Evolutionary conservation across 2,329 filamentous ascomycete species (phyloP).

Genomic region (Aspergillaceae sp.): DNA sequence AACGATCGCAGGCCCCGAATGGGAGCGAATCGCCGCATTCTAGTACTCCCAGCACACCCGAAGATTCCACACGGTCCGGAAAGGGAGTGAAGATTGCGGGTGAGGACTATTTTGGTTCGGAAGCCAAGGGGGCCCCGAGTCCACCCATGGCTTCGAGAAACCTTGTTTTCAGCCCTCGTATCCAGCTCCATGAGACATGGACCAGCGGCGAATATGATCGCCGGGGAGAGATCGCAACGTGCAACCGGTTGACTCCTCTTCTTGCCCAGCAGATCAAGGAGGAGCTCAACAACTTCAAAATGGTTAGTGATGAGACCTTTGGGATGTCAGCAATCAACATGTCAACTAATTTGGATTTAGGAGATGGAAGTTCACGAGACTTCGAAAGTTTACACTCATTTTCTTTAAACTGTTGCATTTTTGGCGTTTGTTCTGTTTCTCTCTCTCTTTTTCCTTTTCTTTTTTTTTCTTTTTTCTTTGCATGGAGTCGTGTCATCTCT

Average conservation of each 20-base stretch:
- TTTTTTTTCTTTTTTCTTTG: background rate
- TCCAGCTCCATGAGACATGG: conserved; percentile 95
- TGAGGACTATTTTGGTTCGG: conserved; percentile 81
- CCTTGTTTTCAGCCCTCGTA: conserved; percentile 76
- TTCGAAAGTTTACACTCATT: conserved; percentile 99
- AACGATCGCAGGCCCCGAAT: conserved; percentile 45
- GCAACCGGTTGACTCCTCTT: conserved; percentile 93
- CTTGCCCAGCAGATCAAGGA: conserved; percentile 99
- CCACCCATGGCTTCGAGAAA: conserved; percentile 58
- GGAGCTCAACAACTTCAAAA: conserved; percentile 98
- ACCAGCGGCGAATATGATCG: conserved; percentile 92
- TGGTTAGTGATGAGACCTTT: conserved; percentile 54
- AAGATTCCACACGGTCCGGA: conserved; percentile 54
- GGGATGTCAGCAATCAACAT: background rate
- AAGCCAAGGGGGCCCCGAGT: conserved; percentile 70
- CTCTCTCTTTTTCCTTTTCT: background rate
- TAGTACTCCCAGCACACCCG: conserved; percentile 80
- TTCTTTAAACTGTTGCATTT: conserved; percentile 63
- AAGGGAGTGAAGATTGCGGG: conserved; percentile 68
- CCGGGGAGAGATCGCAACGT: conserved; percentile 90
- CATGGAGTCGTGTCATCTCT: conserved; percentile 8
- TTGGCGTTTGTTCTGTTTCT: conserved; percentile 18
- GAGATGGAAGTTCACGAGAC: conserved; percentile 99
- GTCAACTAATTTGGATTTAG: conserved; percentile 39
- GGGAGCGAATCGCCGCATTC: conserved; percentile 72